phyloP scores from a whole-genome alignment of 228 moss, liverwort and hornwort species.

The Sphagnum fallax region DNA sequence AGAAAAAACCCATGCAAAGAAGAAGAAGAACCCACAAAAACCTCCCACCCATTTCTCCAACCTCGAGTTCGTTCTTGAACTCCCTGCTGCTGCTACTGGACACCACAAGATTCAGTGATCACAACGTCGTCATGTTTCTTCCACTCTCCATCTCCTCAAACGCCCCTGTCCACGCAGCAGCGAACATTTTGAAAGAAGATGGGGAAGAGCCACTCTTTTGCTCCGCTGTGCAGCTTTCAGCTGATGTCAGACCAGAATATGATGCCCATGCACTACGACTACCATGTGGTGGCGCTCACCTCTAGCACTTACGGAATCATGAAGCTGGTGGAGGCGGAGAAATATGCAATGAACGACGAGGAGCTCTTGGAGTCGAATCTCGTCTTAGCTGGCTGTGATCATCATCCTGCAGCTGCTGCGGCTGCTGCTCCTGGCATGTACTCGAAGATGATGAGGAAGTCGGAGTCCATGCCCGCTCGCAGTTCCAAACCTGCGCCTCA shows the following conservation, averaged over 20 bases:
- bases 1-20: no score
- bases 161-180: no score
- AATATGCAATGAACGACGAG: conserved; percentile 24
- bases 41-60: no score
- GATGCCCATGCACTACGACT: conserved; percentile 24
- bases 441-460: conserved; percentile 22
- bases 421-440: not conserved
- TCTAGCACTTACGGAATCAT: conserved; percentile 53
- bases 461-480: conserved; percentile 27
- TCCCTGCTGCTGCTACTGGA: no score
- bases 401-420: no score
- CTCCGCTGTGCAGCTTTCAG: conserved; percentile 11
- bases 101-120: no score
- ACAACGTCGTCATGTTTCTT: no score
- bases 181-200: conserved; percentile 6
- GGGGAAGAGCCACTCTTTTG: conserved; percentile 49
- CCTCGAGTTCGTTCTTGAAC: no score
- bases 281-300: conserved; percentile 41
- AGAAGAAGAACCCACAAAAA: no score
- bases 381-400: conserved; percentile 12
- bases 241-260: conserved; percentile 18
- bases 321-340: conserved; percentile 45
- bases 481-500: conserved; percentile 6
- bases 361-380: conserved; percentile 19
- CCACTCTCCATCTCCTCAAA: no score